phyloP scores from a whole-genome alignment of 805 yeast species.

The Saccharomycopsis selenospora region DNA sequence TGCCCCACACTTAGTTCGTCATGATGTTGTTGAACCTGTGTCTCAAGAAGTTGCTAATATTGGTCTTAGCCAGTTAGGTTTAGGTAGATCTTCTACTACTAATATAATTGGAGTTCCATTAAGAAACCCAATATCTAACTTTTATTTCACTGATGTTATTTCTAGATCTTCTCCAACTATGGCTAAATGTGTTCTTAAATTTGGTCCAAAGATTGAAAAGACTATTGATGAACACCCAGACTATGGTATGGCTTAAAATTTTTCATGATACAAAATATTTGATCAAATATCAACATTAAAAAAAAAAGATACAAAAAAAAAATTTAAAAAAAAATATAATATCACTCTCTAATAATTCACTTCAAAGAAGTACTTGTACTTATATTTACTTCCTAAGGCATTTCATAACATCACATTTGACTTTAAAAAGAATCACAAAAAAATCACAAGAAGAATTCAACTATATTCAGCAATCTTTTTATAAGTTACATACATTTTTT shows the following conservation, averaged over 20 bases:
- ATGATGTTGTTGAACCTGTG: conserved; percentile 67
- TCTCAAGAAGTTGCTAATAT: conserved; percentile 48
- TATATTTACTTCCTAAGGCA: not conserved
- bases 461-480: no score
- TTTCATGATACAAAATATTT: no score
- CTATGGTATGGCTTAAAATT: conserved; percentile 26
- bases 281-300: no score
- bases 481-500: no score
- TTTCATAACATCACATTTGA: no score
- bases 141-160: conserved; percentile 82
- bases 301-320: no score
- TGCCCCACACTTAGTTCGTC: conserved; percentile 74
- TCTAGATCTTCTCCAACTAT: conserved; percentile 84
- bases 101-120: conserved; percentile 42
- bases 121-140: conserved; percentile 69
- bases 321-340: no score
- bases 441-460: no score
- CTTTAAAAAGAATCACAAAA: no score
- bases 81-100: conserved; percentile 30
- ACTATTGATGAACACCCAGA: conserved; percentile 36
- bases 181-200: conserved; percentile 76
- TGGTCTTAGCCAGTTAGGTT: conserved; percentile 43
- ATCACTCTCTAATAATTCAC: not conserved
- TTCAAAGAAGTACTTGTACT: not conserved
- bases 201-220: conserved; percentile 61